A percentile compares a stretch with the other conserved stretches of the same genome.
Evolutionary conservation across 352 stramenopile species (phyloP).

Genomic region (Phytophthora cryptogea): DNA sequence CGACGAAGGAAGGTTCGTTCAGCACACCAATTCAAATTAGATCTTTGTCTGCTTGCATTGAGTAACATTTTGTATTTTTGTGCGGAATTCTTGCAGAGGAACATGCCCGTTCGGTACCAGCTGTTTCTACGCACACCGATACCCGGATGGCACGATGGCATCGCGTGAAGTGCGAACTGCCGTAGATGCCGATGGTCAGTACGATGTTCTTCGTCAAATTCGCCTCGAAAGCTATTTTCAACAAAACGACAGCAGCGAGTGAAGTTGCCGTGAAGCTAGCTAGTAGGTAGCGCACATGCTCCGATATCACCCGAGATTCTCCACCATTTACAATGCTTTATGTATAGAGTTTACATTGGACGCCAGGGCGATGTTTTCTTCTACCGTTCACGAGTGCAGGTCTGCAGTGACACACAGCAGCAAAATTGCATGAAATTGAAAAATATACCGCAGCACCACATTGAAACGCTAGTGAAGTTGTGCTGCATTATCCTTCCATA

Average conservation of each 20-base stretch:
- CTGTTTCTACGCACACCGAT: constrained; percentile 88
- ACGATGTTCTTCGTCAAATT: constrained; percentile 75
- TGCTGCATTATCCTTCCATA: constrained; percentile 14
- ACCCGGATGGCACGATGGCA: constrained; percentile 63
- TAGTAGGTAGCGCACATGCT: not conserved
- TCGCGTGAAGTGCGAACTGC: constrained; percentile 70
- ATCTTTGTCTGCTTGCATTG: constrained; percentile 1
- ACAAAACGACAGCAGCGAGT: constrained; percentile 25
- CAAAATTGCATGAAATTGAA: constrained; percentile 6
- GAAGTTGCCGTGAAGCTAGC: not conserved
- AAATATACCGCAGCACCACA: constrained; percentile 17
- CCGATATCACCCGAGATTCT: constrained; percentile 1
- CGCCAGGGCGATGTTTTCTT: constrained; percentile 9
- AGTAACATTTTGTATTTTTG: constrained; percentile 19
- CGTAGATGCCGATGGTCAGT: constrained; percentile 71
- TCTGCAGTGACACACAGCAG: constrained; percentile 1
- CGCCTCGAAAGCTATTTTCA: constrained; percentile 76
- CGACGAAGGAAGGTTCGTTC: constrained; percentile 68
- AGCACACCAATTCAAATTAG: constrained; percentile 2
- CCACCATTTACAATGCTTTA: constrained; percentile 25
- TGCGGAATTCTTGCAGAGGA: constrained; percentile 41
- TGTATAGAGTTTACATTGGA: constrained; percentile 39
- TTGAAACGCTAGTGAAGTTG: constrained; percentile 6
- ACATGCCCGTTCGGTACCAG: constrained; percentile 87
- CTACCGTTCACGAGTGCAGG: not conserved